Percentiles rank a stretch among this genome's conserved stretches.
Conservation (phyloP, 768 basidiomycete species). For the Hydnum rufescens region DNA sequence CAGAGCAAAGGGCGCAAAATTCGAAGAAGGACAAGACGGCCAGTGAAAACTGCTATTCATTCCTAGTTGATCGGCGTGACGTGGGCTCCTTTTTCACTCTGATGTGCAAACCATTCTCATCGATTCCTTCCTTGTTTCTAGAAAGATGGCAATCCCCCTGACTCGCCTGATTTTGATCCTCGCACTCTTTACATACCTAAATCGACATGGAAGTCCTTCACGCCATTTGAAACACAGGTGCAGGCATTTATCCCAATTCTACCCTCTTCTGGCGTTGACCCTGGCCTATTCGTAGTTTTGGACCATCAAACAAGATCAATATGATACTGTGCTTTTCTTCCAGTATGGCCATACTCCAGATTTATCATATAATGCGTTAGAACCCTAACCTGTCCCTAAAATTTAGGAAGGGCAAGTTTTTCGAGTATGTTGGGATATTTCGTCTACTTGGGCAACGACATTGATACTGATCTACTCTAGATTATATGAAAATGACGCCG, state of each 20-base stretch:
- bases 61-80: constrained; percentile 53
- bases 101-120: neutral
- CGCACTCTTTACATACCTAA: constrained; percentile 67
- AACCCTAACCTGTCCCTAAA: too few relatives aligned
- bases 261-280: neutral
- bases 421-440: constrained; percentile 3
- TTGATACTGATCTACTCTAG: constrained; percentile 6
- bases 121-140: constrained; percentile 17
- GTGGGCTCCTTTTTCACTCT: constrained; percentile 23
- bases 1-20: constrained; percentile 52
- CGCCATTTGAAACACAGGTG: constrained; percentile 88
- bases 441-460: neutral
- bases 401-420: constrained; percentile 40
- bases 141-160: constrained; percentile 65
- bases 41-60: constrained; percentile 54
- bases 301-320: constrained; percentile 94
- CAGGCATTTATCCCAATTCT: neutral
- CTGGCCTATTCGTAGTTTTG: constrained; percentile 17
- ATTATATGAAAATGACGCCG: constrained; percentile 93
- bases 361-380: neutral
- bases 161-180: constrained; percentile 78
- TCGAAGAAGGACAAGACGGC: constrained; percentile 72
- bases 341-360: constrained; percentile 23
- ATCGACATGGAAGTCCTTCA: constrained; percentile 61
- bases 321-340: constrained; percentile 92